Conservation (phyloP, 495 filamentous ascomycete genomes). For the Margaritispora aquatica region DNA sequence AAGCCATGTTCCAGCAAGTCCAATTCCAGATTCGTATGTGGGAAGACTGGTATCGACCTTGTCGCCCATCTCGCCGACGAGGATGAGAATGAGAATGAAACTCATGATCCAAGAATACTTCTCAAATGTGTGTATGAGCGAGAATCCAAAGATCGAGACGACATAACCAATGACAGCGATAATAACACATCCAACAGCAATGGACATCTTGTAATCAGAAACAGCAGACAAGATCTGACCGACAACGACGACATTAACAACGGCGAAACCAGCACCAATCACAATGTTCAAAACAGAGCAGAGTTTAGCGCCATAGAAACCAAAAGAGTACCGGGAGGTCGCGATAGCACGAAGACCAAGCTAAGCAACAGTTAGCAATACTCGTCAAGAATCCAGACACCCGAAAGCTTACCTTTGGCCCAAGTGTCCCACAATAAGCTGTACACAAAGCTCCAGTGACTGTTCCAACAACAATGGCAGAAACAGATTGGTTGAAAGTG, state of each 20-base stretch:
- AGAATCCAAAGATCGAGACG: slow-evolving; percentile 54
- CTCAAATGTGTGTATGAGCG: slow-evolving; percentile 52
- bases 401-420: slow-evolving; percentile 23
- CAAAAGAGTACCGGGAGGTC: slow-evolving; percentile 48
- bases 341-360: slow-evolving; percentile 49
- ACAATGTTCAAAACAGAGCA: slow-evolving; percentile 44
- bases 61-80: slow-evolving; percentile 39
- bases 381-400: no score
- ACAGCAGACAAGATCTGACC: slow-evolving; percentile 46
- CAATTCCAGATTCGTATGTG: slow-evolving; percentile 12
- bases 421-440: slow-evolving; percentile 16
- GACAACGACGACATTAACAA: slow-evolving; percentile 39
- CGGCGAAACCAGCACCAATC: slow-evolving; percentile 41
- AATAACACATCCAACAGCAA: slow-evolving; percentile 39
- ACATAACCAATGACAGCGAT: slow-evolving; percentile 45
- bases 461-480: slow-evolving; percentile 42
- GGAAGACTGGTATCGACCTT: slow-evolving; percentile 38
- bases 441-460: slow-evolving; percentile 33
- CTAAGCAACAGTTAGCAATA: no score
- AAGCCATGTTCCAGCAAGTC: slow-evolving; percentile 40
- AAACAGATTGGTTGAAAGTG: slow-evolving; percentile 42
- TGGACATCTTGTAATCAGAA: slow-evolving; percentile 37
- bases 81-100: slow-evolving; percentile 43
- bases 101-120: slow-evolving; percentile 55
- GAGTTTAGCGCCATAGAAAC: slow-evolving; percentile 43